phyloP scores from a whole-genome alignment of 2,329 filamentous ascomycete species.

The Myrmaecium sp. region DNA sequence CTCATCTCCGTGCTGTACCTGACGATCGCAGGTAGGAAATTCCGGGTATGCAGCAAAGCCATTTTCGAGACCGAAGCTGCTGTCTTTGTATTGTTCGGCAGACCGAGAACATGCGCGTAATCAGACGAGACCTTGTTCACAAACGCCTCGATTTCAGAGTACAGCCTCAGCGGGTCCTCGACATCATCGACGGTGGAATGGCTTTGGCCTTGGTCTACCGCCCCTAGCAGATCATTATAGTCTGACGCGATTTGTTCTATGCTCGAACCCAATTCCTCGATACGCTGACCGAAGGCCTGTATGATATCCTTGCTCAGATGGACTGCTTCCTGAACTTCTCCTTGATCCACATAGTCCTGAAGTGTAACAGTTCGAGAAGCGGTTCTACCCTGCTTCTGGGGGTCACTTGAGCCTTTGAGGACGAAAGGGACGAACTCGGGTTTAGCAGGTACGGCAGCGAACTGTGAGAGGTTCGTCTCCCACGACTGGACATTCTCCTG shows the following conservation, averaged over 20 bases:
- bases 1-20: constrained; percentile 41
- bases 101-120: constrained; percentile 57
- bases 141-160: constrained; percentile 74
- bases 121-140: constrained; percentile 77
- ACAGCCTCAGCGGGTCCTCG: constrained; percentile 49
- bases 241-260: constrained; percentile 24
- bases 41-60: constrained; percentile 45
- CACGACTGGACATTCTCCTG: constrained; percentile 45
- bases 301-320: constrained; percentile 46
- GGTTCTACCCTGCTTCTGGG: constrained; percentile 14
- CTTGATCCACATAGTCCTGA: constrained; percentile 12
- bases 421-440: constrained; percentile 41
- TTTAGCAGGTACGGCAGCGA: constrained; percentile 47
- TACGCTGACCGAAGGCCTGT: constrained; percentile 42
- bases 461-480: constrained; percentile 50
- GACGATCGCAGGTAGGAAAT: constrained; percentile 42
- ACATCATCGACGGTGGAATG: constrained; percentile 40
- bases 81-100: constrained; percentile 49
- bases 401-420: constrained; percentile 5
- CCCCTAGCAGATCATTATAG: constrained; percentile 26
- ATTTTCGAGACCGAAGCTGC: constrained; percentile 45
- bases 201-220: constrained; percentile 27
- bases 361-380: constrained; percentile 11
- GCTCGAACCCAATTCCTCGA: constrained; percentile 24
- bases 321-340: constrained; percentile 56